These are phyloP conservation scores for Mycena vulgaris DNA, from an alignment of 768 basidiomycete genomes.

Conservation along the genomic window DNA sequence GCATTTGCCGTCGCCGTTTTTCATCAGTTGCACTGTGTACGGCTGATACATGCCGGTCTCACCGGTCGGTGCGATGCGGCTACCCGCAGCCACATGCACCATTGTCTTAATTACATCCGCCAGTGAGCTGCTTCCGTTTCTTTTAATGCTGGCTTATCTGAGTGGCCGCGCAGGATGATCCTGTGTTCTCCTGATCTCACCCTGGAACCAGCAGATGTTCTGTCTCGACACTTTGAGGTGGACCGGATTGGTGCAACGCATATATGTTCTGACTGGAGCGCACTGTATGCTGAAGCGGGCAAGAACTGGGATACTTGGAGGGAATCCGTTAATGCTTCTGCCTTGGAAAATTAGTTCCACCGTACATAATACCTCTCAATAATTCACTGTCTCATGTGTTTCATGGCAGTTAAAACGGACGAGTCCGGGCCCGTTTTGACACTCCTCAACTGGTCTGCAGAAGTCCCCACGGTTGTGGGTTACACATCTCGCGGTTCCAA, in stretches of 20 bases:
- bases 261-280: conserved; percentile 46
- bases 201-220: conserved; percentile 39
- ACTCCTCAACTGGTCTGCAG: too few species aligned
- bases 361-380: too few species aligned
- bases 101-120: conserved; percentile 53
- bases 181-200: conserved; percentile 41
- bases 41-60: conserved; percentile 48
- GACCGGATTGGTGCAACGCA: conserved; percentile 41
- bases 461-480: too few species aligned
- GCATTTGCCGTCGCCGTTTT: conserved; percentile 53
- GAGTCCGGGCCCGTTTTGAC: too few species aligned
- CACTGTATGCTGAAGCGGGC: conserved; percentile 37
- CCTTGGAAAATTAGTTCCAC: too few species aligned
- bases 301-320: conserved; percentile 42
- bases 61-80: not conserved
- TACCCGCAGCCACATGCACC: conserved; percentile 47
- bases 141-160: not conserved
- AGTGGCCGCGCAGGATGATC: not conserved
- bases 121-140: conserved; percentile 18
- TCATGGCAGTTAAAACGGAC: too few species aligned
- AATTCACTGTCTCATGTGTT: too few species aligned
- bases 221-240: conserved; percentile 33
- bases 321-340: too few species aligned
- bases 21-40: conserved; percentile 56
- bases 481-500: too few species aligned